A percentile compares a stretch with the other conserved stretches of the same genome.
phyloP scores from a whole-genome alignment of 108 stramenopile species.

The Skeletonema potamos region DNA sequence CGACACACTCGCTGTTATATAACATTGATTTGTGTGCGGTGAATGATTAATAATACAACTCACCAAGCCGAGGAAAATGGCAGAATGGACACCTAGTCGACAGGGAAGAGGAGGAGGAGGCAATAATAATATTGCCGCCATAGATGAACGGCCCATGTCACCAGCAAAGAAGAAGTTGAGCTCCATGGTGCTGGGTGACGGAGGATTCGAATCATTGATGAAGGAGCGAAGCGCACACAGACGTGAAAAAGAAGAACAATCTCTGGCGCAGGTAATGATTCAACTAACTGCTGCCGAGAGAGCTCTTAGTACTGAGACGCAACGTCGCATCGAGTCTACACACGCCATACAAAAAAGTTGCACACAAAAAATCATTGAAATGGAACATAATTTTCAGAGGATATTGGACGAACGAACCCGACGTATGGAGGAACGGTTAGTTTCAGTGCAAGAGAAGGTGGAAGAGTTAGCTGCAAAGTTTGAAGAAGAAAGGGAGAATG shows the following conservation, averaged over 20 bases:
- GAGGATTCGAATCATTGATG: conserved; percentile 71
- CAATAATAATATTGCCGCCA: background rate
- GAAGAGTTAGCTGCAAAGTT: conserved; percentile 61
- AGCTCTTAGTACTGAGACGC: conserved; percentile 73
- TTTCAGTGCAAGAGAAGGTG: conserved; percentile 53
- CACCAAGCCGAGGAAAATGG: background rate
- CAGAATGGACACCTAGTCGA: background rate
- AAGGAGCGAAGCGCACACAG: conserved; percentile 61
- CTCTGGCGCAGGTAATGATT: conserved; percentile 75
- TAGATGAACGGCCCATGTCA: conserved; percentile 1
- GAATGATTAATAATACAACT: too few species aligned
- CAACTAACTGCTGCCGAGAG: conserved; percentile 68
- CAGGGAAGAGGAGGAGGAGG: background rate
- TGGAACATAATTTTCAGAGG: conserved; percentile 60
- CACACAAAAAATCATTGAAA: conserved; percentile 58
- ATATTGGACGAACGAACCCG: conserved; percentile 59
- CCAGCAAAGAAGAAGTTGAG: conserved; percentile 37
- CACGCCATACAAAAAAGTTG: conserved; percentile 61
- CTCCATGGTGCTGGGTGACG: conserved; percentile 43
- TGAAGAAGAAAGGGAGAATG: conserved; percentile 54
- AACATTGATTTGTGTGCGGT: too few species aligned
- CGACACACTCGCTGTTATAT: too few species aligned
- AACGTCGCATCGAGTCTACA: conserved; percentile 79
- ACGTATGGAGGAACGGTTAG: conserved; percentile 51
- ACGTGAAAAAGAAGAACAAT: conserved; percentile 79